These are phyloP conservation scores for Pelargonium australe DNA, from an alignment of 441 rosid species.

Conservation along the genomic window DNA sequence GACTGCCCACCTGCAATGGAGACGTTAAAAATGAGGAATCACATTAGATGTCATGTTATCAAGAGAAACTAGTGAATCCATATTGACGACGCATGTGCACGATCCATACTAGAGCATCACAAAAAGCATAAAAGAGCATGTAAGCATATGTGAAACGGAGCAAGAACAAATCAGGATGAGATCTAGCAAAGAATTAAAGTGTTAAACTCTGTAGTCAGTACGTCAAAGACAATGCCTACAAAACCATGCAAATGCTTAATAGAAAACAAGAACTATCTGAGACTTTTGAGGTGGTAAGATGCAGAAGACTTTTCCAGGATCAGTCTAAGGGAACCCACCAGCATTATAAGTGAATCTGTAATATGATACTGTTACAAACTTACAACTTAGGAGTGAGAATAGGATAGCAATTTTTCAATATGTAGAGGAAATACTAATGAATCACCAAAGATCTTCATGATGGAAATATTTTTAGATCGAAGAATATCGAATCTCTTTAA, in stretches of 20 bases:
- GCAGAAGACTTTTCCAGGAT: neutral
- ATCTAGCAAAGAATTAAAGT: neutral
- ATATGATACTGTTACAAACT: neutral
- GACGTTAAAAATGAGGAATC: neutral
- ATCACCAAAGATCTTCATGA: neutral
- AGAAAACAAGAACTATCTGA: neutral
- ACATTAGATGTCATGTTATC: neutral
- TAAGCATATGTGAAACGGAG: neutral
- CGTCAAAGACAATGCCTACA: too few relatives aligned
- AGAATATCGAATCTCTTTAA: neutral
- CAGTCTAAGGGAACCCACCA: neutral
- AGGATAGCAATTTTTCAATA: neutral
- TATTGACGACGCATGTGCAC: neutral
- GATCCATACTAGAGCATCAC: conserved; percentile 3
- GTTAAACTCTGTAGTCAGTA: neutral
- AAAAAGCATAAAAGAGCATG: neutral
- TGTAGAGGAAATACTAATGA: too few relatives aligned
- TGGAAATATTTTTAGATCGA: neutral
- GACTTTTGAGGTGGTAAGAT: neutral
- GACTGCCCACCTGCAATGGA: conserved; percentile 91
- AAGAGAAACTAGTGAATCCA: neutral
- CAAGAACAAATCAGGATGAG: neutral
- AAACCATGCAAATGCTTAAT: neutral
- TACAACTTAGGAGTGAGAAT: neutral
- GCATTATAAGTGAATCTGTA: neutral